Percentiles rank a stretch among this genome's conserved stretches.
Conservation (phyloP, 768 basidiomycete species). For the Sutorius australiensis region DNA sequence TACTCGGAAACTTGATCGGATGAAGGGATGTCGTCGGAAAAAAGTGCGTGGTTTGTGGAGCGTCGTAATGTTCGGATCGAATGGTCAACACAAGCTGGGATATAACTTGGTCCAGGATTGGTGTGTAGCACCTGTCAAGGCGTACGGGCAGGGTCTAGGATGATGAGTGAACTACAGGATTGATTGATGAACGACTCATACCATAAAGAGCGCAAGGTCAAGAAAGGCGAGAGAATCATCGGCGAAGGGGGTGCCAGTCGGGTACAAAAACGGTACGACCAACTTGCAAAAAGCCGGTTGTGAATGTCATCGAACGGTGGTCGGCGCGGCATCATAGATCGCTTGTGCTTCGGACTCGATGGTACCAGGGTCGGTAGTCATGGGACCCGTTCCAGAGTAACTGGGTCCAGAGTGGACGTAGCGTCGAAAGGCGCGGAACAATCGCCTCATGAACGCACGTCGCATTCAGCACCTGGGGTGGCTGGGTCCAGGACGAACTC, state of each 20-base stretch:
- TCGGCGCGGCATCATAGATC: too few relatives aligned
- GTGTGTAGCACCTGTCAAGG: too few relatives aligned
- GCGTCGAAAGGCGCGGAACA: background rate
- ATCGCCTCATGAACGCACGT: background rate
- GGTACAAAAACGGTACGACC: background rate
- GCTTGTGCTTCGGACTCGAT: background rate
- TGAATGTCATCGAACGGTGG: background rate
- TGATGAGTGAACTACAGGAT: background rate
- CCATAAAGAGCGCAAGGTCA: background rate
- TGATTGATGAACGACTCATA: background rate
- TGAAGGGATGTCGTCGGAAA: too few relatives aligned
- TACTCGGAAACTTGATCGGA: too few relatives aligned
- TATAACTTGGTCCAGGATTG: too few relatives aligned
- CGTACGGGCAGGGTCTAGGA: background rate
- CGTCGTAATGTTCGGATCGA: too few relatives aligned
- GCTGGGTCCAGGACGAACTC: background rate
- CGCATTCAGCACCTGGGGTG: too few relatives aligned
- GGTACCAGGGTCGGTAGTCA: background rate
- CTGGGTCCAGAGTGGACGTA: background rate
- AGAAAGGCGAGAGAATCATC: background rate
- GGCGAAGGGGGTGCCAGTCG: background rate
- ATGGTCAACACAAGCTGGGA: too few relatives aligned
- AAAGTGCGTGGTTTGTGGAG: too few relatives aligned
- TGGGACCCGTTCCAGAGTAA: too few relatives aligned
- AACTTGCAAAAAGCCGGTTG: background rate